Evolutionary conservation across 495 filamentous ascomycete genomes (phyloP).

Genomic region (Penicillium bialowiezense): DNA sequence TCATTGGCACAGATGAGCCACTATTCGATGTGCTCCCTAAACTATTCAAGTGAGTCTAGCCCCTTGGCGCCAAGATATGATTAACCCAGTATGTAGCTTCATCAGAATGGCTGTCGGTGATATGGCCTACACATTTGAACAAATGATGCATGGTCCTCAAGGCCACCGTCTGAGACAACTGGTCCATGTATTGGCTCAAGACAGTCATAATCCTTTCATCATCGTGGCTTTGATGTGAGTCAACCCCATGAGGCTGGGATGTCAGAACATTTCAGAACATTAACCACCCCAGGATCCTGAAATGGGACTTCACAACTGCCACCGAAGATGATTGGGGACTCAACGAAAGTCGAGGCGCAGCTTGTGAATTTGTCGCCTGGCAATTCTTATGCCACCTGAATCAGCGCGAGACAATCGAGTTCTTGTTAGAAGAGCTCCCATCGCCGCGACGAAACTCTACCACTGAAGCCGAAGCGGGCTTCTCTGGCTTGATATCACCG

Average conservation of each 20-base stretch:
- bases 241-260: too few species aligned
- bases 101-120: conserved; percentile 60
- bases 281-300: conserved; percentile 62
- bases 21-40: conserved; percentile 68
- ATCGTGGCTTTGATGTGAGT: conserved; percentile 77
- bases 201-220: conserved; percentile 69
- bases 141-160: conserved; percentile 64
- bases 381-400: conserved; percentile 77
- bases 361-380: conserved; percentile 92
- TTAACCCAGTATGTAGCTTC: conserved; percentile 6
- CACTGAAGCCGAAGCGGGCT: conserved; percentile 27
- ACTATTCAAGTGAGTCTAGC: conserved; percentile 55
- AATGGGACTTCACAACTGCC: conserved; percentile 65
- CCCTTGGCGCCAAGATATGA: neutral
- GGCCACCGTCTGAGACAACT: conserved; percentile 63
- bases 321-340: conserved; percentile 66
- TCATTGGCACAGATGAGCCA: conserved; percentile 60
- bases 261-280: neutral
- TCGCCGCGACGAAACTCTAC: conserved; percentile 14
- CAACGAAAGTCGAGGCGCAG: conserved; percentile 73
- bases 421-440: conserved; percentile 77
- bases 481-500: conserved; percentile 10
- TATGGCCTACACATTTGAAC: conserved; percentile 72
- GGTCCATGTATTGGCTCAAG: conserved; percentile 60
- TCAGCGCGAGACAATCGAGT: conserved; percentile 78